Evolutionary conservation across 106 monocot genomes (phyloP).

Genomic region (Ottelia alismoides): DNA sequence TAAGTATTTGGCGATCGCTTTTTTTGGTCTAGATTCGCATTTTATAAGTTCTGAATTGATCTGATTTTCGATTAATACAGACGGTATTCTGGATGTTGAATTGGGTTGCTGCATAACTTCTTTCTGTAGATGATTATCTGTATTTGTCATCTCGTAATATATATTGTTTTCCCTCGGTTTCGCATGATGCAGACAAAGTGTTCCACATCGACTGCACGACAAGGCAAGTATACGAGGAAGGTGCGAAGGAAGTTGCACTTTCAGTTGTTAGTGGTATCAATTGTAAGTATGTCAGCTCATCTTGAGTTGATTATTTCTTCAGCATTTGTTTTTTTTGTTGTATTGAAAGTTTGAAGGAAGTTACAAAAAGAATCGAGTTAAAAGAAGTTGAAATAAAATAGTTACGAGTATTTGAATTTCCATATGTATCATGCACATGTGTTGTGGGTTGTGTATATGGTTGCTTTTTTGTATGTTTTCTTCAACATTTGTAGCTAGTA

Average conservation of each 20-base stretch:
- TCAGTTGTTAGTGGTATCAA: conserved; percentile 93
- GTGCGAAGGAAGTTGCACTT: conserved; percentile 82
- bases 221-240: conserved; percentile 70
- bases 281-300: conserved; percentile 27
- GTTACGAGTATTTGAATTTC: too few species aligned
- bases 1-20: conserved; percentile 23
- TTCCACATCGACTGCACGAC: conserved; percentile 57
- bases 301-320: background rate
- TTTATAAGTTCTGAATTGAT: background rate
- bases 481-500: too few species aligned
- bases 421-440: too few species aligned
- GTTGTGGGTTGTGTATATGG: too few species aligned
- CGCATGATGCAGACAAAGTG: conserved; percentile 75
- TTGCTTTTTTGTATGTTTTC: too few species aligned
- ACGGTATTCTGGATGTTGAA: background rate
- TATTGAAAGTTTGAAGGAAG: too few species aligned
- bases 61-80: background rate
- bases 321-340: too few species aligned
- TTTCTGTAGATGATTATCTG: background rate
- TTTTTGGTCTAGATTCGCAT: background rate
- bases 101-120: background rate
- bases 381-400: too few species aligned
- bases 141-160: background rate
- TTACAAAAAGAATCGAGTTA: too few species aligned
- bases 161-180: background rate